Percentiles rank a stretch among this genome's conserved stretches.
These are phyloP conservation scores for Umbelopsis sp. DNA, from an alignment of 192 early-diverging fungal genomes.

Conservation along the genomic window DNA sequence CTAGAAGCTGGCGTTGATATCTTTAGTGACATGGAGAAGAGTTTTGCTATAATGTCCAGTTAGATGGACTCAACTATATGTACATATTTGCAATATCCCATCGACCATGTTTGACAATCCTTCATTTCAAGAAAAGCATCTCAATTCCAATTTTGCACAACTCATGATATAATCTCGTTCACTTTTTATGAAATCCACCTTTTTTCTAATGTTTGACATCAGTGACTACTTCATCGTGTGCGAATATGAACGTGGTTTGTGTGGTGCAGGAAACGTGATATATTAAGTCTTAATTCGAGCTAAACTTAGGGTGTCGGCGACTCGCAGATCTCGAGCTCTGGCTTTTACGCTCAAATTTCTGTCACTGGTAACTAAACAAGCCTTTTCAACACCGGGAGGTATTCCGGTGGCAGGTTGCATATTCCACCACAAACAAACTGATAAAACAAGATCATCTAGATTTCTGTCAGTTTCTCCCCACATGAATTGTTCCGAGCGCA, in stretches of 20 bases:
- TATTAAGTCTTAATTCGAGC: conserved; percentile 11
- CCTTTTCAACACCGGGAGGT: conserved; percentile 1
- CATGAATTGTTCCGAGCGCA: conserved; percentile 54
- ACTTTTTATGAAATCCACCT: too few relatives aligned
- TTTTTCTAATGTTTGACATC: too few relatives aligned
- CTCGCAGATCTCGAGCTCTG: conserved; percentile 52
- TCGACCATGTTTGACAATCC: neutral
- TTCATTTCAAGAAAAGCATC: neutral
- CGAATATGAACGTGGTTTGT: too few relatives aligned
- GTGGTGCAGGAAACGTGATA: too few relatives aligned
- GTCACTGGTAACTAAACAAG: conserved; percentile 58
- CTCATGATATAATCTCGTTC: too few relatives aligned
- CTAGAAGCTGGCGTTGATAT: conserved; percentile 46
- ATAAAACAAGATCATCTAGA: conserved; percentile 62
- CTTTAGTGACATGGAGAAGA: conserved; percentile 37
- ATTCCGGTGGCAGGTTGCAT: neutral
- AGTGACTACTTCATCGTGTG: too few relatives aligned
- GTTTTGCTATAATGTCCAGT: conserved; percentile 10
- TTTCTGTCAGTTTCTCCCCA: conserved; percentile 61
- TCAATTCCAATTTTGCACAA: too few relatives aligned
- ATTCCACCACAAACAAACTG: conserved; percentile 54
- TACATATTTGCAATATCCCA: neutral
- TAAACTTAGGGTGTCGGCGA: conserved; percentile 44
- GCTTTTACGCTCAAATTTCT: conserved; percentile 63
- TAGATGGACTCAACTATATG: neutral